phyloP scores from a whole-genome alignment of 2,329 filamentous ascomycete genomes.

The Penicillium sp. region DNA sequence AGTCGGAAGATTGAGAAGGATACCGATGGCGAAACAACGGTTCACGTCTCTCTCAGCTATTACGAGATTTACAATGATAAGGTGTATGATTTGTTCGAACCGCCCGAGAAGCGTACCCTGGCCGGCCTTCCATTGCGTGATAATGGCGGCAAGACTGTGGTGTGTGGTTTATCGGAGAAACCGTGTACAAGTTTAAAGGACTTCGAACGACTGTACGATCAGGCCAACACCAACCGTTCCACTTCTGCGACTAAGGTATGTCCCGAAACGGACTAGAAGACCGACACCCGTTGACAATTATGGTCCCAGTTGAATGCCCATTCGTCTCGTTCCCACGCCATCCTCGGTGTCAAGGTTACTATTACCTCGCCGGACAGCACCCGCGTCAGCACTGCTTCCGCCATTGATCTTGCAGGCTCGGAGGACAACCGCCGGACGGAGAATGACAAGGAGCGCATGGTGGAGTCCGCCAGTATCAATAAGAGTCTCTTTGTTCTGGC shows the following conservation, averaged over 20 bases:
- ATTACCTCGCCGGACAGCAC: slow-evolving; percentile 65
- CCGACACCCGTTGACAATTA: slow-evolving; percentile 16
- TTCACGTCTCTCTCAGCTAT: slow-evolving; percentile 75
- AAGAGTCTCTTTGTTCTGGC: slow-evolving; percentile 92
- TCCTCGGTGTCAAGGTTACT: slow-evolving; percentile 82
- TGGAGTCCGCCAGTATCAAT: slow-evolving; percentile 97
- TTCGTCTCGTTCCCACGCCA: slow-evolving; percentile 83
- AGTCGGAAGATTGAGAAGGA: slow-evolving; percentile 83
- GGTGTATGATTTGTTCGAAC: slow-evolving; percentile 83
- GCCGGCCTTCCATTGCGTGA: slow-evolving; percentile 77
- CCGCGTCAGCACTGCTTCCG: slow-evolving; percentile 77
- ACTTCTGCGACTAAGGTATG: slow-evolving; percentile 75
- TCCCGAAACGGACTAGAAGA: slow-evolving; percentile 2
- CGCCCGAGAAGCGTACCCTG: slow-evolving; percentile 77
- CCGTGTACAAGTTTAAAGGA: slow-evolving; percentile 80
- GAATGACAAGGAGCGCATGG: slow-evolving; percentile 82
- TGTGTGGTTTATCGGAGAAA: slow-evolving; percentile 78
- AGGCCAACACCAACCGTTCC: slow-evolving; percentile 83
- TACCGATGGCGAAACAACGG: slow-evolving; percentile 61
- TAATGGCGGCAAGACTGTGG: slow-evolving; percentile 78
- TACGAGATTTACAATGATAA: slow-evolving; percentile 98
- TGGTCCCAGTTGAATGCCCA: slow-evolving; percentile 67
- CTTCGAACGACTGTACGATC: slow-evolving; percentile 83
- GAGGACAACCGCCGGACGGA: slow-evolving; percentile 94
- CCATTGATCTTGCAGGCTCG: slow-evolving; percentile 90